These are phyloP conservation scores for Lasiodiplodia gonubiensis DNA, from an alignment of 2,329 filamentous ascomycete species.

Conservation along the genomic window DNA sequence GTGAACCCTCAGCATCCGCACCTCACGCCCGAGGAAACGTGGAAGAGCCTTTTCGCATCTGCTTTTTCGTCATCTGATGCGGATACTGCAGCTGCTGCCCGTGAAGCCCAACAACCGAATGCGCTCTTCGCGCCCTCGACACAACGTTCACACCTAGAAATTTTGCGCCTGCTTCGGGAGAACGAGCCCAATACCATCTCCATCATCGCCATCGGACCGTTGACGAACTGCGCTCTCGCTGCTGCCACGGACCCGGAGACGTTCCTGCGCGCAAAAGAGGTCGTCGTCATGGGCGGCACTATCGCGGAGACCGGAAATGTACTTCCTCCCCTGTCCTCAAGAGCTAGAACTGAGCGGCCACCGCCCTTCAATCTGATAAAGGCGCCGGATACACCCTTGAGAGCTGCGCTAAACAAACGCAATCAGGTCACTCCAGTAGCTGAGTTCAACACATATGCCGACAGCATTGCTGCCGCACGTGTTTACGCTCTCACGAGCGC, in stretches of 20 bases:
- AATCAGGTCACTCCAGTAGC: constrained; percentile 73
- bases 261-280: constrained; percentile 86
- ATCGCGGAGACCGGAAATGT: constrained; percentile 79
- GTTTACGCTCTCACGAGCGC: constrained; percentile 57
- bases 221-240: constrained; percentile 92
- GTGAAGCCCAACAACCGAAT: constrained; percentile 47
- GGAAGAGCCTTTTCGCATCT: constrained; percentile 53
- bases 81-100: constrained; percentile 43
- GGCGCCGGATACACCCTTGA: constrained; percentile 43
- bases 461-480: constrained; percentile 59
- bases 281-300: constrained; percentile 94
- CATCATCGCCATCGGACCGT: constrained; percentile 86
- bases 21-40: constrained; percentile 54
- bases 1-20: constrained; percentile 50
- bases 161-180: constrained; percentile 81
- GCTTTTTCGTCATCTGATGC: constrained; percentile 39
- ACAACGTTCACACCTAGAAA: constrained; percentile 78
- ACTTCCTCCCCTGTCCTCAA: constrained; percentile 38
- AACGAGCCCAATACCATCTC: constrained; percentile 84
- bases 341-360: constrained; percentile 33
- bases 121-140: constrained; percentile 76
- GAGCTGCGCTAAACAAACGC: constrained; percentile 38
- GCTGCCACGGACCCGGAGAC: constrained; percentile 87
- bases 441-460: constrained; percentile 96
- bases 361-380: constrained; percentile 49